A percentile compares a stretch with the other conserved stretches of the same genome.
phyloP scores from a whole-genome alignment of 495 filamentous ascomycete species.

The Neurospora sp. region DNA sequence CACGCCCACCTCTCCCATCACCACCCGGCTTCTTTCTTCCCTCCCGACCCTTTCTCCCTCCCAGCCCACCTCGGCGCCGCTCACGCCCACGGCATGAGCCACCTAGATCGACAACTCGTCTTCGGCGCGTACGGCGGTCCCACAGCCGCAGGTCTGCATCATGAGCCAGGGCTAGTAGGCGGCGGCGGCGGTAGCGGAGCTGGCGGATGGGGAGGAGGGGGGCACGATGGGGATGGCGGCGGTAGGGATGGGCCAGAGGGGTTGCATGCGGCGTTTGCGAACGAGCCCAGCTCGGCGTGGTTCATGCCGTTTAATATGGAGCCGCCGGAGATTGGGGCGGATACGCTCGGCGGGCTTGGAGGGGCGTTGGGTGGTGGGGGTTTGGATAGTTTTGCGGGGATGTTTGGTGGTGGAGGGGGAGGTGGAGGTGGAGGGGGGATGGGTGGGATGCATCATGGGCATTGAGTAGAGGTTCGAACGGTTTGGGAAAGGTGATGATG shows the following conservation, averaged over 20 bases:
- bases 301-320: conserved; percentile 93
- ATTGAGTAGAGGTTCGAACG: background rate
- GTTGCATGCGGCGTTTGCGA: conserved; percentile 19
- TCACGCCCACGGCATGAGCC: conserved; percentile 39
- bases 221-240: background rate
- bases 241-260: background rate
- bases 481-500: too few relatives aligned
- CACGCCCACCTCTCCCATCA: conserved; percentile 27
- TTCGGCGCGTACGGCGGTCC: conserved; percentile 59
- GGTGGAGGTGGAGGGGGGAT: conserved; percentile 11
- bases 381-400: conserved; percentile 27
- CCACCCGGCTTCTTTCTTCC: conserved; percentile 33
- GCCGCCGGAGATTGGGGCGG: conserved; percentile 51
- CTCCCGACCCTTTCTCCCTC: conserved; percentile 32
- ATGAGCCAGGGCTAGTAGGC: conserved; percentile 3
- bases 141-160: conserved; percentile 7
- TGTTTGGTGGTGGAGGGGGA: conserved; percentile 25
- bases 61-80: conserved; percentile 14
- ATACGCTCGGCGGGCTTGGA: conserved; percentile 13
- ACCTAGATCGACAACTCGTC: conserved; percentile 68
- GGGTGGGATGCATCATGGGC: background rate
- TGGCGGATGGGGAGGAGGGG: conserved; percentile 2
- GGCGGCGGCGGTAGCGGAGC: conserved; percentile 13
- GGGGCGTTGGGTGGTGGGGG: conserved; percentile 24
- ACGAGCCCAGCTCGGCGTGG: conserved; percentile 65